phyloP scores from a whole-genome alignment of 768 basidiomycete species.

The Clathrus columnatus region DNA sequence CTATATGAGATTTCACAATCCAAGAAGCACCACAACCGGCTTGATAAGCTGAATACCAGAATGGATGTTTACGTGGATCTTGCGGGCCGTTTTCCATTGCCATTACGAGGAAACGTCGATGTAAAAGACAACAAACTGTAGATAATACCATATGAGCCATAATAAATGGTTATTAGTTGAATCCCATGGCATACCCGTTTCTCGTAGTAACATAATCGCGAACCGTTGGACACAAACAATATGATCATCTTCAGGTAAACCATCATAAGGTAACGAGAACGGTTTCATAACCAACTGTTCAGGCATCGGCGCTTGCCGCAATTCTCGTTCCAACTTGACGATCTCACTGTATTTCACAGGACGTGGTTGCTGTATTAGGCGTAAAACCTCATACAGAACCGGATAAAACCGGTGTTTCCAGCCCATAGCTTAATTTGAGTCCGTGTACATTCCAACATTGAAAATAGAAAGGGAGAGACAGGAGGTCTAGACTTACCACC shows the following conservation, averaged over 20 bases:
- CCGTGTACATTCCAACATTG: not conserved
- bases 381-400: not conserved
- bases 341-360: constrained; percentile 5
- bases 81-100: not conserved
- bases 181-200: not conserved
- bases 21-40: constrained; percentile 1
- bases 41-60: constrained; percentile 6
- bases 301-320: constrained; percentile 2
- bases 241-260: constrained; percentile 1
- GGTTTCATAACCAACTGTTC: not conserved
- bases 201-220: not conserved
- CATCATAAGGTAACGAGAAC: not conserved
- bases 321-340: not conserved
- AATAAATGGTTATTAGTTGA: not conserved
- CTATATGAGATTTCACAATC: not conserved
- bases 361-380: not conserved
- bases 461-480: not conserved
- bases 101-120: constrained; percentile 6
- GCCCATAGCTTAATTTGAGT: not conserved
- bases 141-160: not conserved
- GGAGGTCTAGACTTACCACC: constrained; percentile 3
- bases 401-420: constrained; percentile 2
- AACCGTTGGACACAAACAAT: constrained; percentile 1
- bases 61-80: not conserved
- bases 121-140: constrained; percentile 5